A percentile compares a stretch with the other conserved stretches of the same genome.
Evolutionary conservation across 805 yeast species (phyloP).

Genomic region (Vanderwaltozyma yarrowii): DNA sequence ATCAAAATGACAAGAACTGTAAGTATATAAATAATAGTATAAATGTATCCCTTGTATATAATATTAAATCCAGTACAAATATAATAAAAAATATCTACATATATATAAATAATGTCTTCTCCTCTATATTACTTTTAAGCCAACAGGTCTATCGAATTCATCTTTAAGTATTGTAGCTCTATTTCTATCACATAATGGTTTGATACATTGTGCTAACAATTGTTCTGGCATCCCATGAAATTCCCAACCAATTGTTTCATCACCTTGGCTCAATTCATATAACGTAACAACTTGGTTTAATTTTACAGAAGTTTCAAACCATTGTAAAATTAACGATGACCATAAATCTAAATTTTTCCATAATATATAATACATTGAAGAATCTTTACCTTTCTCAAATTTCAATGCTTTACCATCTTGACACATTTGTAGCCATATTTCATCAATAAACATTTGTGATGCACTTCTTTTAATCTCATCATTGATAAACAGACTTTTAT

Average conservation of each 20-base stretch:
- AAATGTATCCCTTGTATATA: neutral
- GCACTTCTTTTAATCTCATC: slow-evolving; percentile 41
- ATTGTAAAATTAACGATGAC: slow-evolving; percentile 51
- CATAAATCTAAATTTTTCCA: slow-evolving; percentile 66
- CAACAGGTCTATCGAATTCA: slow-evolving; percentile 57
- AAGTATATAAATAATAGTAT: neutral
- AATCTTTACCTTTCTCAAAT: slow-evolving; percentile 27
- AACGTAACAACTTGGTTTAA: slow-evolving; percentile 66
- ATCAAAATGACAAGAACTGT: neutral
- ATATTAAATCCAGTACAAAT: neutral
- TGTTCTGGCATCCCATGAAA: slow-evolving; percentile 53
- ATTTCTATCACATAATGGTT: slow-evolving; percentile 51
- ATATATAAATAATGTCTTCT: too few species aligned
- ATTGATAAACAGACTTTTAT: slow-evolving; percentile 41
- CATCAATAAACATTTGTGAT: slow-evolving; percentile 42
- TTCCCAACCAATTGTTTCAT: slow-evolving; percentile 43
- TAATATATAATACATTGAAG: slow-evolving; percentile 34
- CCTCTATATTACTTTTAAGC: slow-evolving; percentile 58
- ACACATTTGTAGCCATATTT: slow-evolving; percentile 50
- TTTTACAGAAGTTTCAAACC: slow-evolving; percentile 76
- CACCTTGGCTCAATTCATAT: slow-evolving; percentile 68
- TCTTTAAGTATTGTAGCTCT: slow-evolving; percentile 66
- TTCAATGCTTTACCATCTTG: slow-evolving; percentile 47
- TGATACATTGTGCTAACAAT: slow-evolving; percentile 45
- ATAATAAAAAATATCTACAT: too few species aligned